Evolutionary conservation across 1,284 basidiomycete genomes (phyloP), one percentile per base, ranked within the genome.

Genomic region (Trichosporon sp.): DNA sequence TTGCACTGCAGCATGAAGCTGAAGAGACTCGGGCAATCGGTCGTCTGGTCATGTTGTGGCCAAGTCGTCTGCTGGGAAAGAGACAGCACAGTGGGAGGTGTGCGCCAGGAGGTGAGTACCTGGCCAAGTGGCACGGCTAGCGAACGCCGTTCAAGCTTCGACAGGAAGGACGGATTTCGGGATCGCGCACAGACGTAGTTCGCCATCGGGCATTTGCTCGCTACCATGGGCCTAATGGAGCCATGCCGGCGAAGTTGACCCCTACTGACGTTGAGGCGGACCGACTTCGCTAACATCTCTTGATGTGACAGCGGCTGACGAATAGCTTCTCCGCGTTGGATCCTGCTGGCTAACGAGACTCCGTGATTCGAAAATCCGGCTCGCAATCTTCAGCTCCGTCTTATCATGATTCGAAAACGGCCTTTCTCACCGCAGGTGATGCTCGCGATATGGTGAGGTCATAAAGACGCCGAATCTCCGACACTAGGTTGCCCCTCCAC

Each of bases 381-480:
- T 35, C 12, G 6, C 32, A 3, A 4, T 35, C 32, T 14, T 26
- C 54, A 14, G 54, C 11, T 26, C 54, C 54, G 8, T 32, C 59
- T 63, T 63, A 35, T 63, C 59, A 35, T 26, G 54, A 59, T 63
- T 63, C 59, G 59, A 37, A 37, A 63, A 37, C 59, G 59, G 59
- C 1, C 59, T 63, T 63, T 63, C 32, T 35, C 16, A n/a, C 14
- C 7, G 16, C 32, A n/a, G 31, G 5, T 11, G 5, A 21, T 35
- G 59, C 31, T 63, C 59, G 14, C 31, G 59, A 63, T 37, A 32
- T 8, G 31, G 59, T 37, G 59, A 63, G 32, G 59, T 63, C 59
- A 63, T 63, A 63, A 63, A 63, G 59, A 37, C 59, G 59, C 59
- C 59, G 59, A 63, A 63, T 63, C 31, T 63, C 59, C 59, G 59